These are phyloP conservation scores for Xylariaceae sp. DNA, from an alignment of 2,329 filamentous ascomycete species.

Conservation along the genomic window DNA sequence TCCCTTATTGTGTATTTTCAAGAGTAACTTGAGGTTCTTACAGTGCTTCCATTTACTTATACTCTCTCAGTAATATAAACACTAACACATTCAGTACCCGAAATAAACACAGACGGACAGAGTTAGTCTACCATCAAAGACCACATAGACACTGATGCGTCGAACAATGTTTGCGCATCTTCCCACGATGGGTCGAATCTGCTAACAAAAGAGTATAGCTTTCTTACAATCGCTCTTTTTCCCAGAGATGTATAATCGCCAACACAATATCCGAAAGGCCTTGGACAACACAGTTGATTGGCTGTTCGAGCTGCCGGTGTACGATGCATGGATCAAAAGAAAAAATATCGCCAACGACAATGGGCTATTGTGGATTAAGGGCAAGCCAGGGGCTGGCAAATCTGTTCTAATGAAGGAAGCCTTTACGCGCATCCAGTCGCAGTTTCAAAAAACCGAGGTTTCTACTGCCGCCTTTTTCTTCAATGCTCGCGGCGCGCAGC, in stretches of 20 bases:
- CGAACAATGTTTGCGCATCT: too few species aligned
- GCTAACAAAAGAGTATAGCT: too few species aligned
- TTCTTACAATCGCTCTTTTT: slow-evolving; percentile 1
- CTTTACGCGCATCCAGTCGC: not conserved
- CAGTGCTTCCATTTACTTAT: too few species aligned
- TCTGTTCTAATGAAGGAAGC: not conserved
- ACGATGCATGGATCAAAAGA: not conserved
- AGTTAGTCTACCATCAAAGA: too few species aligned
- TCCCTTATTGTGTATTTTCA: too few species aligned
- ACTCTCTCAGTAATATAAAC: too few species aligned
- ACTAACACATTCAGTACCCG: too few species aligned
- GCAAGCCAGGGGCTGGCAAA: not conserved
- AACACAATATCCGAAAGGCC: not conserved
- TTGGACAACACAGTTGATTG: not conserved
- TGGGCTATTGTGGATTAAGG: slow-evolving; percentile 1
- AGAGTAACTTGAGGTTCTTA: too few species aligned
- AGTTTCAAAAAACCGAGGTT: not conserved
- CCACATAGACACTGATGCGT: too few species aligned
- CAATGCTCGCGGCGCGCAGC: not conserved
- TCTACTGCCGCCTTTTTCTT: slow-evolving; percentile 1
- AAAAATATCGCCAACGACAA: not conserved
- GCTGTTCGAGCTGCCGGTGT: not conserved
- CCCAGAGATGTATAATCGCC: slow-evolving; percentile 1
- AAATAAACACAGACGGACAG: too few species aligned
- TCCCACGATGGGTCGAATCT: too few species aligned